These are phyloP conservation scores for Pichia sorboxylosa DNA, from an alignment of 1,139 yeast genomes.

Conservation along the genomic window DNA sequence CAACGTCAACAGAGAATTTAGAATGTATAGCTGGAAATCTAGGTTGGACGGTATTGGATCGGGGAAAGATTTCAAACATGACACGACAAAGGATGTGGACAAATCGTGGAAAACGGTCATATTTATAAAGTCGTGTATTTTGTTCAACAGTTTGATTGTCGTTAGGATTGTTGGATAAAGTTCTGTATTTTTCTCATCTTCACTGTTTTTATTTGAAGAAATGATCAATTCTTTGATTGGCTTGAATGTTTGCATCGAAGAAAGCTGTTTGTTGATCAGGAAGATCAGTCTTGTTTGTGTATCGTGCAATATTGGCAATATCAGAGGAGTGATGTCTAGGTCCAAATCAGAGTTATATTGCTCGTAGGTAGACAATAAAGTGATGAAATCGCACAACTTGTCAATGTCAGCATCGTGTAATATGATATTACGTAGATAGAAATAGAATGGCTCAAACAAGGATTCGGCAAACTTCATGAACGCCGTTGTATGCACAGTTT, in stretches of 20 bases:
- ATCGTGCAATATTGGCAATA: constrained; percentile 64
- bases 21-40: no score
- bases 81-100: constrained; percentile 79
- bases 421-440: constrained; percentile 50
- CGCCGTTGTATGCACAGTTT: constrained; percentile 17
- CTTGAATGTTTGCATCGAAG: no score
- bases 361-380: constrained; percentile 30
- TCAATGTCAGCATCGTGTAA: constrained; percentile 59
- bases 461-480: constrained; percentile 48
- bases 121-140: constrained; percentile 68
- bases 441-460: constrained; percentile 63
- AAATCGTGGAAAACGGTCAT: constrained; percentile 75
- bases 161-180: constrained; percentile 68
- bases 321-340: no score
- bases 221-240: constrained; percentile 54
- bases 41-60: no score
- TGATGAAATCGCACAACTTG: constrained; percentile 62
- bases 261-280: constrained; percentile 63
- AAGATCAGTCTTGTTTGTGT: constrained; percentile 72
- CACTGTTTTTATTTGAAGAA: constrained; percentile 12
- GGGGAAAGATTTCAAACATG: no score
- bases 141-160: constrained; percentile 61
- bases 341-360: constrained; percentile 49
- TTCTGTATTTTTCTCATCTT: constrained; percentile 1
- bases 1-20: no score